phyloP scores from a whole-genome alignment of 495 filamentous ascomycete genomes.

The Aspergillus affinis region DNA sequence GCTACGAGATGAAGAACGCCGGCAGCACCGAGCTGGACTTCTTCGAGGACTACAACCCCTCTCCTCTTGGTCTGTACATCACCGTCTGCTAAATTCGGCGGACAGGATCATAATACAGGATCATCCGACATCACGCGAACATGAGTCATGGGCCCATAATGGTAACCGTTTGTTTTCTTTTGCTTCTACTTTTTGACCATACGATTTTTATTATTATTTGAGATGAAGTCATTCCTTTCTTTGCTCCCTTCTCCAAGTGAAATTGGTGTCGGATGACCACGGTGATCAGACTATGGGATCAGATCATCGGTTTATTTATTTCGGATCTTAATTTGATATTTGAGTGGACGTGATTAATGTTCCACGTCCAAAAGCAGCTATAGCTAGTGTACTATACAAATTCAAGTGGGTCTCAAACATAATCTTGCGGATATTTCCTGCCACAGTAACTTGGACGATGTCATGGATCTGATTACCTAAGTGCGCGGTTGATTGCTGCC shows the following conservation, averaged over 20 bases:
- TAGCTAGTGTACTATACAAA: too few species aligned
- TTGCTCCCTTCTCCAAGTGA: neutral
- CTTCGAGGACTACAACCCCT: slow-evolving; percentile 62
- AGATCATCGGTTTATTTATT: neutral
- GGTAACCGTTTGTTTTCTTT: slow-evolving; percentile 1
- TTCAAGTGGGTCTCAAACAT: too few species aligned
- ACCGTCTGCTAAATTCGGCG: slow-evolving; percentile 48
- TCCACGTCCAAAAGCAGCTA: neutral
- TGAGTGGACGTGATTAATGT: neutral
- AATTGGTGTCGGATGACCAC: neutral
- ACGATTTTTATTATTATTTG: neutral
- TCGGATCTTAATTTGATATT: neutral
- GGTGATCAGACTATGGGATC: slow-evolving; percentile 3
- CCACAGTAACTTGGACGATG: too few species aligned
- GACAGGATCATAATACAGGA: neutral
- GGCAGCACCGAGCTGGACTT: slow-evolving; percentile 58
- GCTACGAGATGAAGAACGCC: slow-evolving; percentile 51
- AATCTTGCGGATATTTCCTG: too few species aligned
- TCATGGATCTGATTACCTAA: too few species aligned
- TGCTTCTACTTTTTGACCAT: slow-evolving; percentile 1
- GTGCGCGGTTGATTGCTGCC: too few species aligned
- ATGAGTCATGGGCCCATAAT: slow-evolving; percentile 16
- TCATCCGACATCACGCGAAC: slow-evolving; percentile 13
- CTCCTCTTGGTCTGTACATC: slow-evolving; percentile 65
- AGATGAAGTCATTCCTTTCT: neutral